A percentile compares a stretch with the other conserved stretches of the same genome.
phyloP scores from a whole-genome alignment of 1,284 basidiomycete genomes.

The Fomitopsis betulina region DNA sequence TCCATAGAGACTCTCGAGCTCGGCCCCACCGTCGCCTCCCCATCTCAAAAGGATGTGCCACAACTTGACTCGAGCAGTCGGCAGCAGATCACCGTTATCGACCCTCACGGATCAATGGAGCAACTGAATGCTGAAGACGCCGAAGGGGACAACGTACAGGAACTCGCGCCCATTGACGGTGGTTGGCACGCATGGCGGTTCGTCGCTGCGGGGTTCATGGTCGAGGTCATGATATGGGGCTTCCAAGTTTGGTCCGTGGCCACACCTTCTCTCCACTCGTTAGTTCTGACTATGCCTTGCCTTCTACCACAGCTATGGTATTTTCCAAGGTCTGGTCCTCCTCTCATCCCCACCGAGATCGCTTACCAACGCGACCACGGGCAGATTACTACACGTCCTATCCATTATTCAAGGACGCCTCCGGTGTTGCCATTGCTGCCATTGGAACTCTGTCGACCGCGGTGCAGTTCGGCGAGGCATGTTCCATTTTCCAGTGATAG shows the following conservation, averaged over 20 bases:
- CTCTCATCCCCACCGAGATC: neutral
- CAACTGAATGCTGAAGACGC: neutral
- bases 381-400: constrained; percentile 19
- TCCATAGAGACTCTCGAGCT: neutral
- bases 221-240: constrained; percentile 24
- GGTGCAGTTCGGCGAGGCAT: constrained; percentile 3
- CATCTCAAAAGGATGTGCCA: too few species aligned
- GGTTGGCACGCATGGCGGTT: constrained; percentile 22
- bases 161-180: constrained; percentile 18
- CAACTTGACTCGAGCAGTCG: neutral
- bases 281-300: neutral
- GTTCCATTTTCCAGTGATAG: neutral
- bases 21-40: neutral
- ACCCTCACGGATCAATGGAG: neutral
- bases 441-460: constrained; percentile 2
- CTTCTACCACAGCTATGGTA: constrained; percentile 14
- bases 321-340: constrained; percentile 16
- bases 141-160: constrained; percentile 12
- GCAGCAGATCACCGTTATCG: neutral
- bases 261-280: neutral
- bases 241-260: constrained; percentile 18
- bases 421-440: constrained; percentile 1
- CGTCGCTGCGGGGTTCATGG: constrained; percentile 15
- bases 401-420: constrained; percentile 14
- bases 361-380: neutral